Base-by-base conservation (phyloP, 306 rosid species). In the Citrullus amarus region DNA sequence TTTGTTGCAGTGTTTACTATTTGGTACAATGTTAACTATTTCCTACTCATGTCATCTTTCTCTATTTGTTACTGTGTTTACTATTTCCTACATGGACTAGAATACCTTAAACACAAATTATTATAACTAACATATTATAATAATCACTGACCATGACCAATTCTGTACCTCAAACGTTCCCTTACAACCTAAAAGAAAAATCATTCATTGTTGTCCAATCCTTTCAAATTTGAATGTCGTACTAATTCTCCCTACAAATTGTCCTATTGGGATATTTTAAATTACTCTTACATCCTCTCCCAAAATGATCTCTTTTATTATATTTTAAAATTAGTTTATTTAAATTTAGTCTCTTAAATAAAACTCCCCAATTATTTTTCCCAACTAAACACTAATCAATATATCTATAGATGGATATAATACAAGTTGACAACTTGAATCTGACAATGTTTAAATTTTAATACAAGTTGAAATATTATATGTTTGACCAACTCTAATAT, bases 401-500 rank as follows among this genome's bases (percentile, higher is more conserved):
- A 58, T 9, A 20, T 11, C 3, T 69, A 69, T 20, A 68, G 6
- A 68, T 68, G 55, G 20, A 32, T 32, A 41, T 18, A 8, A n/a
- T 69, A 22, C 55, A 69, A 69, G 75, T 69, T 41, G 55, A 43
- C 75, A 69, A 44, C 55, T 69, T 44, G 75, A 69, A 20, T 69
- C 55, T 44, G n/a, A 69, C 56, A 43, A 9, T 17, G 43, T 67
- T 9, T 39, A 18, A 18, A 67, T 14, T 38, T 5, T 43, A 20
- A 69, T 20, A 51, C 77, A 51, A 73, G 16, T 73, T 51, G 44
- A 30, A 73, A 51, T 73, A 73, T 8, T 30, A 46, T 51, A 73
- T 8, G 7, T 73, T 73, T 73, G 78, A 50, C 77, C 77, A 30
- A 73, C 44, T 73, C 77, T 15, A 15, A 32, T 25, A 25, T 48